phyloP scores from a whole-genome alignment of 2,329 filamentous ascomycete species.

The Scedosporium aurantiacum region DNA sequence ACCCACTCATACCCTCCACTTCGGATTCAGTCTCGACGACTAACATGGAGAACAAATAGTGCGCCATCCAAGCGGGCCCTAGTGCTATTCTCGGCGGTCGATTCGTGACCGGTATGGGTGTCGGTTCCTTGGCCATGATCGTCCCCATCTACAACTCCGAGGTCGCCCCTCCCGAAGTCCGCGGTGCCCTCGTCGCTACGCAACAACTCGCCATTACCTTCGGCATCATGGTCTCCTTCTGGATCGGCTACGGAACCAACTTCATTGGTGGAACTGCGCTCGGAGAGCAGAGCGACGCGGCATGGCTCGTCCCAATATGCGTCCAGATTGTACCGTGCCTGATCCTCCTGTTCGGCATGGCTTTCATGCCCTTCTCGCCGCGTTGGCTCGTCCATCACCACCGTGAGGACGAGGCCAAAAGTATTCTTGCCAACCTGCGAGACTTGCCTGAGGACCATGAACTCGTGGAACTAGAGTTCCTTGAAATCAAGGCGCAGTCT shows the following conservation, averaged over 20 bases:
- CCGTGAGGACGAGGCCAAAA: conserved; percentile 56
- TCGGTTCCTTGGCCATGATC: conserved; percentile 58
- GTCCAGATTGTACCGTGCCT: conserved; percentile 59
- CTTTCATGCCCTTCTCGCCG: conserved; percentile 72
- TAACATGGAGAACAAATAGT: not conserved
- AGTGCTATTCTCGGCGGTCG: conserved; percentile 4
- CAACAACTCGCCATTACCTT: conserved; percentile 47
- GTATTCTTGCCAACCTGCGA: conserved; percentile 53
- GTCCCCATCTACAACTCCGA: conserved; percentile 44
- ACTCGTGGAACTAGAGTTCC: conserved; percentile 61
- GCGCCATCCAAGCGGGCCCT: conserved; percentile 1
- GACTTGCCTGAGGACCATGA: conserved; percentile 51
- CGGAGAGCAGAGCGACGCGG: conserved; percentile 48
- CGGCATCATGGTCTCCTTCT: conserved; percentile 55
- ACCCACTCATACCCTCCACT: conserved; percentile 19
- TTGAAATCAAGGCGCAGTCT: conserved; percentile 74
- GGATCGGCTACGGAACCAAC: conserved; percentile 55
- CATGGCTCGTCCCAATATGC: conserved; percentile 64
- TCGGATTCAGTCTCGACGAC: too few relatives aligned
- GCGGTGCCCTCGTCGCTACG: conserved; percentile 31
- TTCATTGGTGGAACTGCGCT: conserved; percentile 46
- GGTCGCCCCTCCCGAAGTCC: conserved; percentile 31
- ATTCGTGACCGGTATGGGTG: conserved; percentile 37
- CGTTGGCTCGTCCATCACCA: conserved; percentile 63
- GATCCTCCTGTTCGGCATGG: conserved; percentile 57